Evolutionary conservation across 306 rosid genomes (phyloP).

Genomic region (Chamaecrista fasciculata): DNA sequence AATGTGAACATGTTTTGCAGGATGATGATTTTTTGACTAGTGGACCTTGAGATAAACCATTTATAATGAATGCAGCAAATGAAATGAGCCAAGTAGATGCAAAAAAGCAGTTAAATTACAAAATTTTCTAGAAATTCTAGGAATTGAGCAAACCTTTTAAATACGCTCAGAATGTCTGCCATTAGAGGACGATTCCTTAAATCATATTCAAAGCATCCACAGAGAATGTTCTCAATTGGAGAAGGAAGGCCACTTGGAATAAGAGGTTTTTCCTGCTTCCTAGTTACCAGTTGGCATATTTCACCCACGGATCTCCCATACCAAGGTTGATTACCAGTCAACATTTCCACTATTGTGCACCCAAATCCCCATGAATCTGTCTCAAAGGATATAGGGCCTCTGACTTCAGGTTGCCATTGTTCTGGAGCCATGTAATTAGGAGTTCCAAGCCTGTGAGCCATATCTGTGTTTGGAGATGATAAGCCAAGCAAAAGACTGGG

Average conservation of each 20-base stretch:
- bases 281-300: conserved; percentile 57
- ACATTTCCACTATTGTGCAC: conserved; percentile 83
- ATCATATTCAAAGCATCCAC: conserved; percentile 91
- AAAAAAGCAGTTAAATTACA: neutral
- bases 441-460: conserved; percentile 74
- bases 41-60: neutral
- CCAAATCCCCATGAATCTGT: conserved; percentile 97
- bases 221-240: conserved; percentile 62
- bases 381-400: conserved; percentile 89
- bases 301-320: conserved; percentile 61
- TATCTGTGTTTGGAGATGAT: conserved; percentile 52
- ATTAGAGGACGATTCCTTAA: conserved; percentile 80
- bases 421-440: conserved; percentile 98
- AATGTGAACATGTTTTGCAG: neutral
- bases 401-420: conserved; percentile 85
- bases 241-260: conserved; percentile 88
- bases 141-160: conserved; percentile 58
- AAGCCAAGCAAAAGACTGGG: conserved; percentile 71
- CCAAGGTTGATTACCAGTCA: conserved; percentile 90
- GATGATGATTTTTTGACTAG: neutral
- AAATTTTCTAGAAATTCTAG: neutral
- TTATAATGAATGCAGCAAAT: neutral
- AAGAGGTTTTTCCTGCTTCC: conserved; percentile 70
- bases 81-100: neutral
- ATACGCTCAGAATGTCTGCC: conserved; percentile 59